Conservation (phyloP, 169 alveolate species). For the Cyclospora cayetanensis region DNA sequence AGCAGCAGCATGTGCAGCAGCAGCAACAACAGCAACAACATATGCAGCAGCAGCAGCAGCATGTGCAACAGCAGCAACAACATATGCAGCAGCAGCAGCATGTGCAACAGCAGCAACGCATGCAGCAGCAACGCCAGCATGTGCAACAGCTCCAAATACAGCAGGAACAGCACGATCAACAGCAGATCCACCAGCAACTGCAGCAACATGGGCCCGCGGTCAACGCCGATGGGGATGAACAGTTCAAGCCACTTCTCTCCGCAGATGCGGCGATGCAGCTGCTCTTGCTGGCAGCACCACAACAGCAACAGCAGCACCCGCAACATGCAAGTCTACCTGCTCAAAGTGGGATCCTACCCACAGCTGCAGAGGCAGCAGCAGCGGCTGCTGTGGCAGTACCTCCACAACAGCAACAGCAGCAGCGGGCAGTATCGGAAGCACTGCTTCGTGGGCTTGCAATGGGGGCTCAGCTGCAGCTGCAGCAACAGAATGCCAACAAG, state of each 20-base stretch:
- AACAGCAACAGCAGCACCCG: slow-evolving; percentile 38
- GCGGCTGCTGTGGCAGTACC: not conserved
- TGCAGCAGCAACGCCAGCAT: slow-evolving; percentile 45
- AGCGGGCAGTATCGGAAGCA: slow-evolving; percentile 59
- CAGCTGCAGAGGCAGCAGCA: not conserved
- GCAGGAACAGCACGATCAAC: not conserved
- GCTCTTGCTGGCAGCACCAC: slow-evolving; percentile 13
- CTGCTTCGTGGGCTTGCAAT: slow-evolving; percentile 55
- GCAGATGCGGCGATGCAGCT: slow-evolving; percentile 49
- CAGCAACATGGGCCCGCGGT: not conserved
- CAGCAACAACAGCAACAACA: not conserved
- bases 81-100: slow-evolving; percentile 44
- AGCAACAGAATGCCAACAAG: not conserved
- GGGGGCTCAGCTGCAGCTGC: slow-evolving; percentile 61
- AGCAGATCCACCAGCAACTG: too few relatives aligned
- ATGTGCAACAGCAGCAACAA: not conserved
- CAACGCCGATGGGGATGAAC: not conserved
- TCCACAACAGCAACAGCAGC: slow-evolving; percentile 31
- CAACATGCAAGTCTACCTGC: not conserved
- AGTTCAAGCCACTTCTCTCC: not conserved
- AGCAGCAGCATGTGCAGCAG: slow-evolving; percentile 10
- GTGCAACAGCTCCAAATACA: not conserved
- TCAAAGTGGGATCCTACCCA: not conserved
- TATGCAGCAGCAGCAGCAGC: too few relatives aligned
- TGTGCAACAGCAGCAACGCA: not conserved